Evolutionary conservation across 2,329 filamentous ascomycete species (phyloP).

Genomic region (Neodidymelliopsis sp.): DNA sequence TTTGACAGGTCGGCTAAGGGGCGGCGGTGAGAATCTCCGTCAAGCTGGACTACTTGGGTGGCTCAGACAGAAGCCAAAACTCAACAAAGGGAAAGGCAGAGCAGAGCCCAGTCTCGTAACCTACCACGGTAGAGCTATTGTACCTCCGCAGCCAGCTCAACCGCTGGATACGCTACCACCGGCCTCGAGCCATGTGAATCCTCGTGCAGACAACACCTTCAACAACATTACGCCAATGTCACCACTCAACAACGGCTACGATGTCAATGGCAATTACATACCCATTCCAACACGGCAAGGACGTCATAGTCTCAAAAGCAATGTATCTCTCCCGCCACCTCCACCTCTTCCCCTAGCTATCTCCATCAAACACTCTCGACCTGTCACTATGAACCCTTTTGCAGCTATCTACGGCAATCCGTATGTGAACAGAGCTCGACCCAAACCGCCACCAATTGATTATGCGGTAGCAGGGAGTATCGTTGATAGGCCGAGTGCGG

Average conservation of each 20-base stretch:
- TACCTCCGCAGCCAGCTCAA: background rate
- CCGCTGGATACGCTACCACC: background rate
- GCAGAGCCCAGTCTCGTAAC: background rate
- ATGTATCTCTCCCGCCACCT: background rate
- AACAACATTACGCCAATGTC: background rate
- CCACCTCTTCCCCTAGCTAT: background rate
- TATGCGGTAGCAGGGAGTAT: background rate
- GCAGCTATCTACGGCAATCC: conserved; percentile 6
- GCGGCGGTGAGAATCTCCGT: background rate
- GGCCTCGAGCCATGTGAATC: background rate
- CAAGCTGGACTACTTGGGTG: background rate
- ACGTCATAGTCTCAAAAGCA: background rate
- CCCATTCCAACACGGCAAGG: background rate
- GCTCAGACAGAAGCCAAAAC: background rate
- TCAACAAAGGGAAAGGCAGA: background rate
- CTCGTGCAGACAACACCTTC: background rate
- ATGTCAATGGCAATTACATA: background rate
- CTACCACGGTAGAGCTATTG: conserved; percentile 3
- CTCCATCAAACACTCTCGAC: background rate
- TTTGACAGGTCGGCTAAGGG: background rate
- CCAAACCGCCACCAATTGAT: background rate
- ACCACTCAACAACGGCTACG: background rate
- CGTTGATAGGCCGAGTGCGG: conserved; percentile 2
- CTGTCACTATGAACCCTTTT: conserved; percentile 5
- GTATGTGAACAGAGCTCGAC: background rate